A percentile compares a stretch with the other conserved stretches of the same genome.
Conservation (phyloP, 164 flowering plant species). For the Litsea cubeba region DNA sequence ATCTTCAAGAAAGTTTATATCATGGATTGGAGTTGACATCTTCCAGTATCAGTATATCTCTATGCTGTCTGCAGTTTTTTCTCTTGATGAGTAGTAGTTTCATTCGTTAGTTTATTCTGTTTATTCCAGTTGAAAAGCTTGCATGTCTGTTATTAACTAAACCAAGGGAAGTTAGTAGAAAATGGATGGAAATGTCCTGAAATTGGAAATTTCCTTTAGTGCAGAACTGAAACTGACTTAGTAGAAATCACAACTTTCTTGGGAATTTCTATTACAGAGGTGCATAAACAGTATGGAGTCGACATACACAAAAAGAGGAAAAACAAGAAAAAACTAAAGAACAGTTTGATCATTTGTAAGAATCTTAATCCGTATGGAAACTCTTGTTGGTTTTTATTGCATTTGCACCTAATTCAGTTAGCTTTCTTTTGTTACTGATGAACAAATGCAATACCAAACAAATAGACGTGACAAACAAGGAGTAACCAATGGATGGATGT, state of each 20-base stretch:
- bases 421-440: neutral
- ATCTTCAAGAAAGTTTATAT: too few relatives aligned
- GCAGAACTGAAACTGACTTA: neutral
- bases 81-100: too few relatives aligned
- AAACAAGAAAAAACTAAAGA: too few relatives aligned
- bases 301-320: too few relatives aligned
- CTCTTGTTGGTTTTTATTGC: neutral
- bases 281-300: neutral
- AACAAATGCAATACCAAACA: neutral
- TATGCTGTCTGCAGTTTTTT: too few relatives aligned
- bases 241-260: too few relatives aligned
- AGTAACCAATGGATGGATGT: neutral
- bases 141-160: neutral
- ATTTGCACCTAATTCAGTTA: neutral
- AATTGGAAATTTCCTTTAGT: neutral
- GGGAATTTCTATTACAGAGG: neutral
- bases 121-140: neutral
- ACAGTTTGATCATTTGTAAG: neutral
- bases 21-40: too few relatives aligned
- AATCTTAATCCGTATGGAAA: neutral
- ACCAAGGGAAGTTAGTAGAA: neutral
- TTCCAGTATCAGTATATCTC: too few relatives aligned
- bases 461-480: constrained; percentile 1
- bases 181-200: neutral
- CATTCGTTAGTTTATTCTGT: neutral